Conservation (phyloP, 305 asterid genomes). For the Stenogyne calaminthoides region DNA sequence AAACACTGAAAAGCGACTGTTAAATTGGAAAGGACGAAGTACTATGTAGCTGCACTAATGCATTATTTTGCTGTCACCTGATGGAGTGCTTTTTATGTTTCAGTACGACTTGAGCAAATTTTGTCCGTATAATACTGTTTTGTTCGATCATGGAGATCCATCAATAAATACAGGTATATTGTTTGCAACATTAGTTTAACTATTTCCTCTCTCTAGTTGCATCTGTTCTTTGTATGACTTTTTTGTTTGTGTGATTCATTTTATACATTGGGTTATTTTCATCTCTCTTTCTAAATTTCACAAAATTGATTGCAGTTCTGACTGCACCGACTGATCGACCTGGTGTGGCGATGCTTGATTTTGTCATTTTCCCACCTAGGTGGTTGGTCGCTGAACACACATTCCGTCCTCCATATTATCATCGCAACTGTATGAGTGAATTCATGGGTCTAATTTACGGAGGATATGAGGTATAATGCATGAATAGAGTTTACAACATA, state of each 20-base stretch:
- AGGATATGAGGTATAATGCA: constrained; percentile 73
- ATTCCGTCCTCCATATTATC: constrained; percentile 97
- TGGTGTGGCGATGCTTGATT: constrained; percentile 95
- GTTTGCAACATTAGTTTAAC: constrained; percentile 3
- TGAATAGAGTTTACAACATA: background rate
- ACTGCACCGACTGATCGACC: constrained; percentile 93
- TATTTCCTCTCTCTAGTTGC: constrained; percentile 14
- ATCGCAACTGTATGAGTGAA: constrained; percentile 97
- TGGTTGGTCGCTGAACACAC: constrained; percentile 98
- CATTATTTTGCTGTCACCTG: constrained; percentile 27
- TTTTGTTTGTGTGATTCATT: constrained; percentile 6
- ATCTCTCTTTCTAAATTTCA: constrained; percentile 13
- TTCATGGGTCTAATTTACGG: constrained; percentile 96
- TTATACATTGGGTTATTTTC: background rate
- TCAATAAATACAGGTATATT: constrained; percentile 88
- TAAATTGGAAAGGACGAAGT: too few relatives aligned
- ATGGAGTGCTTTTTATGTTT: constrained; percentile 34
- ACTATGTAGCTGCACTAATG: constrained; percentile 10
- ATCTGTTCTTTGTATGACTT: background rate
- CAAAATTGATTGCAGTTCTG: constrained; percentile 63
- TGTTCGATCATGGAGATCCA: constrained; percentile 92
- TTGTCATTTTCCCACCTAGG: constrained; percentile 94
- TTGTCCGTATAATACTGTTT: constrained; percentile 93
- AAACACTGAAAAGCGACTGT: too few relatives aligned
- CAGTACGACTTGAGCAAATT: constrained; percentile 94